Evolutionary conservation across 768 basidiomycete species (phyloP), one percentile per base, ranked within the genome.

Genomic region (Obba rivulosa): DNA sequence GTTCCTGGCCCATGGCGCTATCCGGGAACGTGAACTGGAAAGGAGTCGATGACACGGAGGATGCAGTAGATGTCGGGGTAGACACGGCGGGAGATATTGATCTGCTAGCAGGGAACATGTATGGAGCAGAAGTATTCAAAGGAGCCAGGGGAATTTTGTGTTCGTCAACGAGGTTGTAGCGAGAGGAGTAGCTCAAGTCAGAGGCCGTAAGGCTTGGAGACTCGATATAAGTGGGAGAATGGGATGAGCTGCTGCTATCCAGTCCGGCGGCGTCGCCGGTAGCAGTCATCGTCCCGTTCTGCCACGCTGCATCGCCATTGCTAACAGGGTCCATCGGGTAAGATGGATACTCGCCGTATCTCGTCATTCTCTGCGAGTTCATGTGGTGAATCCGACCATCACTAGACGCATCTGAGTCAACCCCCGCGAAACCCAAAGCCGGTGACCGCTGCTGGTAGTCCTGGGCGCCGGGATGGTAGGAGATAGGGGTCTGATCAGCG

Each of bases 1-100:
- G 76, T 46, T 85, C 81, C 51, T 79, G 78, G 35, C 69, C 58
- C 44, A 74, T 63, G 42, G 74, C 49, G 34, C 70, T 69, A 45
- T 85, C 82, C 34, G 79, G 70, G 59, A 83, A 86, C 2, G 77
- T 67, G 54, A 85, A 85, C 54, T 77, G 81, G 60, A 83, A 87
- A 2, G 83, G 73, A 50, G 85, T 76, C 52, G 82, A 77, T 60
- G 60, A 58, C 2, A 49, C 37, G 49, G 81, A 76, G 37, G 81
- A 70, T 51, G 66, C 75, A 35, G 85, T 79, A 23, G 85, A 79
- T 8, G 80, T 72, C 8, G 82, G 76, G 34, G 80, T 80, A 2
- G 86, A 82, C 18, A 76, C 72, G 23, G 77, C 74, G 34, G 86
- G 85, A 7, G 87, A 87, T 55, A 86, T 73, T 16, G 87, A 85